Conservation (phyloP, 805 yeast genomes). For the Saccharomycopsis javanensis region DNA sequence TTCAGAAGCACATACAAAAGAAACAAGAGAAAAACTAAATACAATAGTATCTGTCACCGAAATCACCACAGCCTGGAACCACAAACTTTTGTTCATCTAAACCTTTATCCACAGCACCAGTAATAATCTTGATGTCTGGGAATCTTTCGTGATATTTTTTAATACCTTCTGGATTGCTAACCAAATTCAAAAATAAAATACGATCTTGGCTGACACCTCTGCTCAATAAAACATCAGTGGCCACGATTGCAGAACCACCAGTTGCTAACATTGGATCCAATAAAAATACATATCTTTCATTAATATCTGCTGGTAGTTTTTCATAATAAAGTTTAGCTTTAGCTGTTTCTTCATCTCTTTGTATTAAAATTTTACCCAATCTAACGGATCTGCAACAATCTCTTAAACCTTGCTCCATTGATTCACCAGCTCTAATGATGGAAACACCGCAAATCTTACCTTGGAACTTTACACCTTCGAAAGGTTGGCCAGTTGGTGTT, state of each 20-base stretch:
- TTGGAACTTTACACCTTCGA: constrained; percentile 67
- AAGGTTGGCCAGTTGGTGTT: constrained; percentile 68
- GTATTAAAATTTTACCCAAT: constrained; percentile 92
- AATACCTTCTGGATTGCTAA: constrained; percentile 94
- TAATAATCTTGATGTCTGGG: constrained; percentile 80
- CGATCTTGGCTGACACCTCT: constrained; percentile 85
- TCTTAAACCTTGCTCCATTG: constrained; percentile 97
- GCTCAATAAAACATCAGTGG: constrained; percentile 77
- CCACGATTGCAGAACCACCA: constrained; percentile 97
- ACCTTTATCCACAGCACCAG: constrained; percentile 87
- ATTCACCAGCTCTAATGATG: constrained; percentile 96
- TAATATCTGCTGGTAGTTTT: constrained; percentile 87
- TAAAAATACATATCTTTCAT: constrained; percentile 78
- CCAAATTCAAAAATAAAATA: constrained; percentile 80
- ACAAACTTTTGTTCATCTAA: constrained; percentile 79
- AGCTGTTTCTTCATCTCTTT: constrained; percentile 97
- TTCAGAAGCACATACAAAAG: too few species aligned
- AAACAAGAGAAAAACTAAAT: constrained; percentile 31
- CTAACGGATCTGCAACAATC: constrained; percentile 96
- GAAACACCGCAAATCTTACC: constrained; percentile 98
- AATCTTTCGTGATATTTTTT: constrained; percentile 62
- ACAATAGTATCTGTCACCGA: constrained; percentile 96
- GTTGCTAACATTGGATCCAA: constrained; percentile 98
- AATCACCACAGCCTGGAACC: constrained; percentile 94
- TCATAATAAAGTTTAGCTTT: constrained; percentile 85